phyloP scores from a whole-genome alignment of 163 green algal species.

The Coccomyxa subellipsoidea region DNA sequence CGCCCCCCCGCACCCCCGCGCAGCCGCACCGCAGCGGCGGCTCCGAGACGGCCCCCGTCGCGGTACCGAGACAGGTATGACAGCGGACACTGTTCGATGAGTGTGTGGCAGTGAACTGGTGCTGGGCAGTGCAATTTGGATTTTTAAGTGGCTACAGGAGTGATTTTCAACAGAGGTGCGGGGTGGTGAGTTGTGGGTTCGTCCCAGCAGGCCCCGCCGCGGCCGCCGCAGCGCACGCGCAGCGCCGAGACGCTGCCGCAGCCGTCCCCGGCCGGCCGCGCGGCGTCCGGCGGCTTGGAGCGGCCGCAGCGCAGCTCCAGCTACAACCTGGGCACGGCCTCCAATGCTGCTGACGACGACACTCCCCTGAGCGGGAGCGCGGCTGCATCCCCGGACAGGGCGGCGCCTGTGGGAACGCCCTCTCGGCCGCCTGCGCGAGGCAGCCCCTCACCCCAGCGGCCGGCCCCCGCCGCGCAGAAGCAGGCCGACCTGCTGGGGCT shows the following conservation, averaged over 20 bases:
- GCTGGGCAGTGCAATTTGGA: too few species aligned
- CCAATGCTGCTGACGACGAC: neutral
- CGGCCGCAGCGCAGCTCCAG: neutral
- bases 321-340: neutral
- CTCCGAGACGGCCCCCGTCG: neutral
- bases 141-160: too few species aligned
- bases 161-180: too few species aligned
- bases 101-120: too few species aligned
- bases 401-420: neutral
- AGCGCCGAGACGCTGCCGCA: neutral
- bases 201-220: too few species aligned
- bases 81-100: too few species aligned
- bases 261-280: neutral
- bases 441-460: neutral
- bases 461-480: neutral
- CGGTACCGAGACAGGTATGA: too few species aligned
- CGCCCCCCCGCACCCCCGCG: neutral
- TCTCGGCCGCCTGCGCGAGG: too few species aligned
- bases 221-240: neutral
- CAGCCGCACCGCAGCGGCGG: neutral
- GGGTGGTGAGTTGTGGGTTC: too few species aligned
- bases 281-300: neutral
- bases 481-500: neutral
- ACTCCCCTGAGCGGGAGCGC: neutral
- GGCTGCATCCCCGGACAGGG: neutral